These are phyloP conservation scores for Lachnellula occidentalis DNA, from an alignment of 2,329 filamentous ascomycete genomes.

Conservation along the genomic window DNA sequence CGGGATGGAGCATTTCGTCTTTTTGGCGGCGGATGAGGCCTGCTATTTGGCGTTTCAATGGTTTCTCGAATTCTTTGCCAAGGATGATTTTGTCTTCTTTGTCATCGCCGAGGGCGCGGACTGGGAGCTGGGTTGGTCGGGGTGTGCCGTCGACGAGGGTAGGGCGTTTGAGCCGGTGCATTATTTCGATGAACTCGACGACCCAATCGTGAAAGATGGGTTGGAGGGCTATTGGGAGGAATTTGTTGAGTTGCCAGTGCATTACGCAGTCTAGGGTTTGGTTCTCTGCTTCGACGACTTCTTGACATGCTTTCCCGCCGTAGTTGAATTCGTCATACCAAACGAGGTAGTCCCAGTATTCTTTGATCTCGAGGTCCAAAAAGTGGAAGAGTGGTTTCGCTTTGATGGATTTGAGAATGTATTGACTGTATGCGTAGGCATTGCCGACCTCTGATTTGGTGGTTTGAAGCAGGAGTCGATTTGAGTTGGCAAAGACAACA, in stretches of 20 bases:
- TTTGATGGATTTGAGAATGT: conserved; percentile 96
- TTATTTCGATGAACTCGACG: conserved; percentile 88
- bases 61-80: conserved; percentile 79
- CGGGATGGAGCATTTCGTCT: conserved; percentile 81
- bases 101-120: conserved; percentile 52
- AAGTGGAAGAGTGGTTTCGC: conserved; percentile 95
- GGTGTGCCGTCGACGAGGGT: conserved; percentile 44
- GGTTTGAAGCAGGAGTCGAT: conserved; percentile 85
- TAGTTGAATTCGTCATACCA: conserved; percentile 99
- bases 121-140: conserved; percentile 53
- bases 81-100: conserved; percentile 60
- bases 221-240: conserved; percentile 76
- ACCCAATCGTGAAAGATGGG: conserved; percentile 87
- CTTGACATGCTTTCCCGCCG: conserved; percentile 83
- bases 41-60: conserved; percentile 82
- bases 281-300: conserved; percentile 70
- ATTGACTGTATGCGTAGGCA: conserved; percentile 93
- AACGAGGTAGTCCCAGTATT: conserved; percentile 98
- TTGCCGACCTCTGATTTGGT: conserved; percentile 96
- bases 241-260: conserved; percentile 96
- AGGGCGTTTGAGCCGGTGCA: conserved; percentile 80
- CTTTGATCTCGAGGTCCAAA: conserved; percentile 92
- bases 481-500: conserved; percentile 89
- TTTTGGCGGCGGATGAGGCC: conserved; percentile 79
- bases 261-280: conserved; percentile 87